Base-by-base conservation (phyloP, 2,329 filamentous ascomycete genomes). In the Scedosporium dehoogii region DNA sequence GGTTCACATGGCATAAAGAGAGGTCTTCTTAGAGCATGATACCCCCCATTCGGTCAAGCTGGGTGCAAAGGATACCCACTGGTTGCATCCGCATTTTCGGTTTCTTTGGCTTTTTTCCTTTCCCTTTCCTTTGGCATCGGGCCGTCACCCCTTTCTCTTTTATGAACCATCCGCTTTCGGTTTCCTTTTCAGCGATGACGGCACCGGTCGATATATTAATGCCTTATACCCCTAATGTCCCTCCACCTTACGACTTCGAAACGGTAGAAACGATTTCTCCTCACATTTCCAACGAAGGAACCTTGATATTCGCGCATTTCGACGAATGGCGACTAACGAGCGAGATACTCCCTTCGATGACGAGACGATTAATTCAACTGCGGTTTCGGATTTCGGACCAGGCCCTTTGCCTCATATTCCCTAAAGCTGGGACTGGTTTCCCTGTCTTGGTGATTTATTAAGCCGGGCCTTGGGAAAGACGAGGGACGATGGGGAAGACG, bases 21-120 rank as follows among this genome's bases (percentile, higher is more conserved):
- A 61, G 59, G 59, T 61, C 59, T 61, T 61, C 59, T 61, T 61
- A 42, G 59, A 61, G 59, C 59, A 61, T 55, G 59, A 61, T 61
- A 61, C 59, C 59, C 59, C 41, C 58, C 41, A 48, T 55, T 58
- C 25, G 55, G 12, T 58, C 29, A 6, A 14, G 16, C n/a, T 12
- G 48, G 44, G 48, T 53, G 48, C 48, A 53, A 53, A 53, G 48
- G 48, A 53, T 53, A 53, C 48, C 48, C 48, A 53, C 21, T 53
- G n/a, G 48, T 53, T 53, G 48, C 44, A 53, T 57, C 60, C 25
- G 16, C 25, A 62, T 58, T 33, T 38, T 25, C 55, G n/a, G 25
- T 38, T 44, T 59, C 27, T 42, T 29, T 46, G 38, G n/a, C 25
- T 60, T 55, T 53, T 53, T 42, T 60, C 29, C 55, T 56, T 42